These are phyloP conservation scores for Annona squamosa DNA, from an alignment of 164 flowering plant species.

Conservation along the genomic window DNA sequence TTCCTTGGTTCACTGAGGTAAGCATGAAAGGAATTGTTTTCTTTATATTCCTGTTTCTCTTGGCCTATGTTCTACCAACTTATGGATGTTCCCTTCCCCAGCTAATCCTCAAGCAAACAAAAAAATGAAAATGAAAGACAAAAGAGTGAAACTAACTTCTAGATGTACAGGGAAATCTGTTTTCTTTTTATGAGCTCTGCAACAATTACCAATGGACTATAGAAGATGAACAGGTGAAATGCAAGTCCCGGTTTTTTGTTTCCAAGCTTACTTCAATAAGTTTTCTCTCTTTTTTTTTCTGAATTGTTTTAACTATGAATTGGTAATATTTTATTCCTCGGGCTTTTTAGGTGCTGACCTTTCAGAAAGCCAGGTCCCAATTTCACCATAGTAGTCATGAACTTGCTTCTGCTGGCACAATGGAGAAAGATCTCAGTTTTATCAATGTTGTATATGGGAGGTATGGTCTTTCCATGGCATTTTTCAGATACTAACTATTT, in stretches of 20 bases:
- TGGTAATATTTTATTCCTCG: neutral
- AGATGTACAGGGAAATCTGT: conserved; percentile 56
- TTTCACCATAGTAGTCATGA: conserved; percentile 14
- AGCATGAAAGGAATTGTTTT: conserved; percentile 12
- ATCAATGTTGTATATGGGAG: conserved; percentile 52
- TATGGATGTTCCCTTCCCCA: neutral
- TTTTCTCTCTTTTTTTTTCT: neutral
- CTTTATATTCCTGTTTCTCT: neutral
- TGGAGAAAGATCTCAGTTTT: conserved; percentile 32
- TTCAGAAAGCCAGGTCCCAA: conserved; percentile 20
- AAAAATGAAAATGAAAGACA: too few relatives aligned
- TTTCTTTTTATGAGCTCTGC: conserved; percentile 93
- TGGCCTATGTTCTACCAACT: conserved; percentile 4
- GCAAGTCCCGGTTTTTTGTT: neutral
- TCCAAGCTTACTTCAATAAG: neutral
- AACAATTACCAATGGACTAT: conserved; percentile 65
- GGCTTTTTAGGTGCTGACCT: conserved; percentile 47
- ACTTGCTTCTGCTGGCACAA: conserved; percentile 10
- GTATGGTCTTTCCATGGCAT: conserved; percentile 19
- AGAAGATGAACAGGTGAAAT: conserved; percentile 58
- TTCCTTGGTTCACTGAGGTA: conserved; percentile 59
- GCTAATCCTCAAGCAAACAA: too few relatives aligned
- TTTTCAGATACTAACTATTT: neutral
- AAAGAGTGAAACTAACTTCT: too few relatives aligned
- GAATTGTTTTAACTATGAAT: neutral